Evolutionary conservation across 192 early-diverging fungal species (phyloP).

Genomic region (Coemansia sp.): DNA sequence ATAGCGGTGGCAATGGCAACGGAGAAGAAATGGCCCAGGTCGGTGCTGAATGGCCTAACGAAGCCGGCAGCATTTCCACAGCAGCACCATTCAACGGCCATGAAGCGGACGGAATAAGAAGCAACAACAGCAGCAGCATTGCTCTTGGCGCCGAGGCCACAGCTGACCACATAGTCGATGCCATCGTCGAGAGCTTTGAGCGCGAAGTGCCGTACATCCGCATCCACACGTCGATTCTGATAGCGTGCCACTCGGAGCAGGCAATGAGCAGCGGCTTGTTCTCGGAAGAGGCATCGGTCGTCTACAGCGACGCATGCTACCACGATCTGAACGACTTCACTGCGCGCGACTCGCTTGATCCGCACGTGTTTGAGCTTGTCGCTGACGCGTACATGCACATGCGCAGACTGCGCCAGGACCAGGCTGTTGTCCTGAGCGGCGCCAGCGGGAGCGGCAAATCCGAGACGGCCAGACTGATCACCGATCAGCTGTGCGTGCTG

Average conservation of each 20-base stretch:
- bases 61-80: neutral
- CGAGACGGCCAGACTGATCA: slow-evolving; percentile 66
- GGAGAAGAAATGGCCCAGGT: neutral
- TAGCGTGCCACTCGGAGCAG: slow-evolving; percentile 40
- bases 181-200: slow-evolving; percentile 27
- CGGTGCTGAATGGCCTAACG: neutral
- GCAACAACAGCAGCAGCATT: neutral
- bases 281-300: slow-evolving; percentile 31
- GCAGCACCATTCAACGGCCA: neutral
- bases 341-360: slow-evolving; percentile 42
- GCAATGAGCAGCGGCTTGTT: slow-evolving; percentile 31
- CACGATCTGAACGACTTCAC: slow-evolving; percentile 35
- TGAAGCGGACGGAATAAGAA: neutral
- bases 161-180: slow-evolving; percentile 26
- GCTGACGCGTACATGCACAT: slow-evolving; percentile 70
- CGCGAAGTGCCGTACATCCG: slow-evolving; percentile 37
- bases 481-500: slow-evolving; percentile 72
- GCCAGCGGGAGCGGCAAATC: slow-evolving; percentile 87
- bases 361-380: slow-evolving; percentile 70
- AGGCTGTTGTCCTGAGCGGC: slow-evolving; percentile 72
- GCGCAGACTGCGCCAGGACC: slow-evolving; percentile 66
- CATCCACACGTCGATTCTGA: slow-evolving; percentile 44
- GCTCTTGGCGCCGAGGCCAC: slow-evolving; percentile 16
- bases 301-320: slow-evolving; percentile 53
- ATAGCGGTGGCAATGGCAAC: too few species aligned